Evolutionary conservation across 176 grass and related monocot species (phyloP).

Genomic region (Carex parvula): DNA sequence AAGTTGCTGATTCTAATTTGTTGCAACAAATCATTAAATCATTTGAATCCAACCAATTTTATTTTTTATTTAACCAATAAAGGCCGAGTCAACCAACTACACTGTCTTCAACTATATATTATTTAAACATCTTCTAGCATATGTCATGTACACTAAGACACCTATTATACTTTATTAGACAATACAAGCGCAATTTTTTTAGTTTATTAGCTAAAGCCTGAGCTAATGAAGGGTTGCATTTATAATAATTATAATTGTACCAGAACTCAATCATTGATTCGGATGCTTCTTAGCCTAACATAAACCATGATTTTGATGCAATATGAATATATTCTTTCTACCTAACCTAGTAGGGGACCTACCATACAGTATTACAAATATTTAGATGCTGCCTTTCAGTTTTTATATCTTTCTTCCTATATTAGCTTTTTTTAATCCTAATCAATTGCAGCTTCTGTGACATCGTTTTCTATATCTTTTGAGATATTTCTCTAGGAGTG

Average conservation of each 20-base stretch:
- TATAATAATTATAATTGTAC: constrained; percentile 10
- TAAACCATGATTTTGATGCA: constrained; percentile 13
- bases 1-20: constrained; percentile 7
- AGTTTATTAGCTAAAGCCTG: constrained; percentile 2
- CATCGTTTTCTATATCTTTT: constrained; percentile 14
- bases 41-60: constrained; percentile 5
- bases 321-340: constrained; percentile 21
- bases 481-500: neutral
- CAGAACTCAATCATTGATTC: constrained; percentile 31
- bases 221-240: constrained; percentile 10
- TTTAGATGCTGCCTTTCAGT: neutral
- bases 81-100: constrained; percentile 3
- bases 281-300: constrained; percentile 20
- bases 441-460: neutral
- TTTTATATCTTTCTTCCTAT: neutral
- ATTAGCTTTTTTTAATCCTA: neutral
- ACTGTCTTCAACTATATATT: neutral
- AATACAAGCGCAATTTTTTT: neutral
- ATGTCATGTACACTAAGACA: neutral
- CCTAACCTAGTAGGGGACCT: constrained; percentile 9
- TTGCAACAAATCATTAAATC: constrained; percentile 29
- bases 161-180: constrained; percentile 6
- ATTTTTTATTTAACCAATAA: neutral
- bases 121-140: neutral
- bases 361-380: neutral